Conservation (phyloP, 805 yeast species). For the Nakazawaea holstii region DNA sequence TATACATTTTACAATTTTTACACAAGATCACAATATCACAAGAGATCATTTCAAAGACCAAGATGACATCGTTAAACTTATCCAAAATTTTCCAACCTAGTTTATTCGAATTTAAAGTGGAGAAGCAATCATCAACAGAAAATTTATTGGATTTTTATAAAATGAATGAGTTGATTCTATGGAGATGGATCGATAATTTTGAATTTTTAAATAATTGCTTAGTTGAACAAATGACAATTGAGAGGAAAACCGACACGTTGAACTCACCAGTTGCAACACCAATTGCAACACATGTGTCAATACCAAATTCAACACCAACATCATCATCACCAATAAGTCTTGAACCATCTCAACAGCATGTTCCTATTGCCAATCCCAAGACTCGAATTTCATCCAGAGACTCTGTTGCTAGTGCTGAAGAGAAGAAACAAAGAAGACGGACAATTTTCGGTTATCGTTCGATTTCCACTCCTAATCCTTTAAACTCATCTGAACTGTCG, state of each 20-base stretch:
- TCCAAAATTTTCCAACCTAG: slow-evolving; percentile 33
- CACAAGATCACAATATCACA: slow-evolving; percentile 17
- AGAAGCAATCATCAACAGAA: slow-evolving; percentile 18
- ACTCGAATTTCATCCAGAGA: slow-evolving; percentile 7
- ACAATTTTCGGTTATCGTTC: slow-evolving; percentile 23
- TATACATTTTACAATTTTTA: slow-evolving; percentile 24
- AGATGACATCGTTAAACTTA: slow-evolving; percentile 30
- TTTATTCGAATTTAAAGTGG: slow-evolving; percentile 28
- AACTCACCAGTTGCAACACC: too few relatives aligned
- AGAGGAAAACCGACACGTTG: too few relatives aligned
- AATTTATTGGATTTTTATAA: slow-evolving; percentile 22
- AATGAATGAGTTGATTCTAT: slow-evolving; percentile 21
- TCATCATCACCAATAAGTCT: too few relatives aligned
- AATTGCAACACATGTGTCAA: too few relatives aligned
- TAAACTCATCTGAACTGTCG: not conserved
- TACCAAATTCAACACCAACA: too few relatives aligned
- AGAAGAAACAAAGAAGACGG: slow-evolving; percentile 18
- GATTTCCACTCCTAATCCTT: slow-evolving; percentile 13
- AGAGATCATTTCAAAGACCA: slow-evolving; percentile 22
- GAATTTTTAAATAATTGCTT: slow-evolving; percentile 13
- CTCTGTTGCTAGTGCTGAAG: slow-evolving; percentile 12
- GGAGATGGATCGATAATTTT: slow-evolving; percentile 21
- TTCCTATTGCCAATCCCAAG: not conserved
- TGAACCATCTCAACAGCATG: too few relatives aligned
- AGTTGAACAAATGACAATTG: slow-evolving; percentile 1